Conservation (phyloP, 768 basidiomycete genomes). For the Psilocybe subaeruginosa region DNA sequence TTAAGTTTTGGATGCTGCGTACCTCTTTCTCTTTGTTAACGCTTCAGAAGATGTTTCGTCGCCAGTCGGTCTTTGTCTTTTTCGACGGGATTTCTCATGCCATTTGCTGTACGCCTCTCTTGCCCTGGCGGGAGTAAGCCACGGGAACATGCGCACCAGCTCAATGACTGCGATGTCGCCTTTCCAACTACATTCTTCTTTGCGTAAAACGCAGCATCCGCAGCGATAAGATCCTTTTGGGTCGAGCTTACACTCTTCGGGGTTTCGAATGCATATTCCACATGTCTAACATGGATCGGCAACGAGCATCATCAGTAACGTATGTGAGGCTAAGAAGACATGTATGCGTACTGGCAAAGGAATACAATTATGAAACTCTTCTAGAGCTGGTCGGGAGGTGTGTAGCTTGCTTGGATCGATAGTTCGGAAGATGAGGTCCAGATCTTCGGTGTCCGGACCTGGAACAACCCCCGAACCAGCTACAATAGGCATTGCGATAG, state of each 20-base stretch:
- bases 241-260: background rate
- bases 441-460: background rate
- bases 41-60: background rate
- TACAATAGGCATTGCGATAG: background rate
- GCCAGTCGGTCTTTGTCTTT: background rate
- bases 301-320: background rate
- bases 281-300: background rate
- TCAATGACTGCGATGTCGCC: background rate
- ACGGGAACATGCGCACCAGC: background rate
- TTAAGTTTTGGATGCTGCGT: background rate
- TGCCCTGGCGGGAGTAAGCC: background rate
- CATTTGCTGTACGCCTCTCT: background rate
- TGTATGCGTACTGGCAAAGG: background rate
- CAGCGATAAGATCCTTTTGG: background rate
- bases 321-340: background rate
- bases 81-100: background rate
- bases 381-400: background rate
- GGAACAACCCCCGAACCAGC: background rate
- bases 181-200: constrained; percentile 3
- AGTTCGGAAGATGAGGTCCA: background rate
- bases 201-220: background rate
- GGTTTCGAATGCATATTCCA: background rate
- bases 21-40: background rate
- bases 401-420: background rate
- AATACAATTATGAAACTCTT: background rate